Evolutionary conservation across 2,329 filamentous ascomycete species (phyloP), one percentile per base, ranked within the genome.

Genomic region (Hymenotorrendiella dingleyae): DNA sequence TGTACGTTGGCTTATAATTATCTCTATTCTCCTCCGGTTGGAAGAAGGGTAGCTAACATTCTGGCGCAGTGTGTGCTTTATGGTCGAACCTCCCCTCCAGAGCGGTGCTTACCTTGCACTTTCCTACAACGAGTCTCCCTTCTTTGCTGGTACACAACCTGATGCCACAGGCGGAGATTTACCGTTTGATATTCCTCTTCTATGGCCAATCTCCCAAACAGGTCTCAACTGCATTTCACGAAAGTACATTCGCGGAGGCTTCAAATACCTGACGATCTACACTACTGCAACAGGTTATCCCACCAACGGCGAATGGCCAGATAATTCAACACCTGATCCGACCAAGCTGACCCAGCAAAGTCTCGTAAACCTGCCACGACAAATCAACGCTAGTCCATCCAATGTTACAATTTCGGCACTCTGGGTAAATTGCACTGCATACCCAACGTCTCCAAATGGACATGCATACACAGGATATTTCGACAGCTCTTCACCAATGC

Each of bases 401-500:
- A 52, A 50, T 12, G 57, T 67, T 17, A 50, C 54, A 8, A 57
- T 67, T 24, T 58, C 56, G 7, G 53, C 57, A 22, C 42, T 68
- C 20, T 67, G 60, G 59, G 64, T 67, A 19, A 62, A 64, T 41
- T 68, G 62, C 52, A 66, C 65, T 1, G 61, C 65, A 0, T 67
- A 66, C 39, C 66, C 67, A 4, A 64, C 54, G 2, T 65, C 63
- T 68, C 60, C 71, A 2, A 71, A 76, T 50, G 64, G 75, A 12
- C 64, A 65, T 32, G 69, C 70, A 10, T 76, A 76, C 42, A 66
- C 68, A 29, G 73, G 73, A 7, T 76, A 76, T 46, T 76, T 76
- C 40, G 65, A 73, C 48, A 70, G 64, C 51, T 69, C 62, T 34
- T 70, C 70, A 30, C 65, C 72, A 24, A 54, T 74, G 9, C 64